Percentiles rank a stretch among this genome's conserved stretches.
These are phyloP conservation scores for Citrus unshiu DNA, from an alignment of 345 rosid species.

Conservation along the genomic window DNA sequence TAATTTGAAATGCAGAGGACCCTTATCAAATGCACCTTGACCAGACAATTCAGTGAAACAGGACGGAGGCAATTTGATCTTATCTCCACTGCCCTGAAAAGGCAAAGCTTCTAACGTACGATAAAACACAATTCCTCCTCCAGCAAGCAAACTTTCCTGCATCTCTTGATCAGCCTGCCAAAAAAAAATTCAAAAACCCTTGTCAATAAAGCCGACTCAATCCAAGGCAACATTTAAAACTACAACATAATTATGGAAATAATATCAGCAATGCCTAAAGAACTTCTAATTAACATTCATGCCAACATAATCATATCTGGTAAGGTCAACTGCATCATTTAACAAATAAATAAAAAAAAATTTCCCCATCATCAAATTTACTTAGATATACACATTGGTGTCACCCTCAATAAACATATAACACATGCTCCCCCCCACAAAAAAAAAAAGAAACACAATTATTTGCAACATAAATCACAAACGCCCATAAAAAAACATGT, in stretches of 20 bases:
- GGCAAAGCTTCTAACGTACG: constrained; percentile 64
- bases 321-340: neutral
- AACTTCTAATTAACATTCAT: neutral
- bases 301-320: neutral
- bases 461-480: neutral
- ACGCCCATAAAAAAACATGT: neutral
- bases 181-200: neutral
- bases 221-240: neutral
- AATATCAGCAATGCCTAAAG: neutral
- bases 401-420: neutral
- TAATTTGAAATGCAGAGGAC: constrained; percentile 74
- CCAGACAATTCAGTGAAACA: constrained; percentile 76
- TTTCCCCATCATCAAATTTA: neutral
- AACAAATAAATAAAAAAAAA: neutral
- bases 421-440: neutral
- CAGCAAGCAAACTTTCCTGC: constrained; percentile 61
- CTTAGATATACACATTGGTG: neutral
- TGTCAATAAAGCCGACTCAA: neutral
- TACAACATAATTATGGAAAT: neutral
- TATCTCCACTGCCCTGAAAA: constrained; percentile 80
- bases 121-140: constrained; percentile 69
- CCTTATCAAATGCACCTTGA: constrained; percentile 95
- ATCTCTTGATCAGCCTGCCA: constrained; percentile 67
- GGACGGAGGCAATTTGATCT: constrained; percentile 77
- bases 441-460: neutral